Evolutionary conservation across 441 rosid species (phyloP).

Genomic region (Adansonia gregorii): DNA sequence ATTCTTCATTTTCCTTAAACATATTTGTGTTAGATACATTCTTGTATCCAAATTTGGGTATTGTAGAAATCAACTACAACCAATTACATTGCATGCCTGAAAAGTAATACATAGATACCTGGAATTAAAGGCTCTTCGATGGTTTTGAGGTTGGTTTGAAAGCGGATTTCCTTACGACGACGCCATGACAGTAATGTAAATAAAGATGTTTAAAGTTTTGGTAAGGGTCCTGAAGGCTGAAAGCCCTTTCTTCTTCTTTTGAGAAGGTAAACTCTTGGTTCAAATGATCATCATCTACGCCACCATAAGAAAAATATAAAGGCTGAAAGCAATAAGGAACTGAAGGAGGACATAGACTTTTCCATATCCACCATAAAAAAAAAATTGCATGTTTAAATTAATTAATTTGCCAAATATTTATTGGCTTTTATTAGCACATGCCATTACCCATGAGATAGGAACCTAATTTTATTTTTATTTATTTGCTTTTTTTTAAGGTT

Average conservation of each 20-base stretch:
- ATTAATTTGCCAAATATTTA: background rate
- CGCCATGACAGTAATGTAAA: constrained; percentile 33
- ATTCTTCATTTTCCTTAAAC: too few relatives aligned
- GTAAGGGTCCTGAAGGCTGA: constrained; percentile 33
- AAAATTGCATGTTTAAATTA: background rate
- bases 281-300: constrained; percentile 19
- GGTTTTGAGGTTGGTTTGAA: constrained; percentile 10
- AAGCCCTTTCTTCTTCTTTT: too few relatives aligned
- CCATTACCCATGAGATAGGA: background rate
- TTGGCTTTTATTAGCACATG: background rate
- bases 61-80: too few relatives aligned
- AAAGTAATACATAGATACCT: constrained; percentile 27
- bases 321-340: background rate
- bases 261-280: background rate
- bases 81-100: background rate
- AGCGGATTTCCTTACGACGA: constrained; percentile 29
- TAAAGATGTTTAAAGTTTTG: constrained; percentile 38
- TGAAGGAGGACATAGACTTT: background rate
- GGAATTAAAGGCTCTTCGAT: background rate
- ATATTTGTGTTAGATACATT: too few relatives aligned
- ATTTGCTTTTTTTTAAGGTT: background rate
- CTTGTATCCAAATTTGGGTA: too few relatives aligned
- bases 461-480: background rate
- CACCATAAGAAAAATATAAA: constrained; percentile 29
- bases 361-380: background rate